These are phyloP conservation scores for Begonia masoniana DNA, from an alignment of 306 rosid genomes.

Conservation along the genomic window DNA sequence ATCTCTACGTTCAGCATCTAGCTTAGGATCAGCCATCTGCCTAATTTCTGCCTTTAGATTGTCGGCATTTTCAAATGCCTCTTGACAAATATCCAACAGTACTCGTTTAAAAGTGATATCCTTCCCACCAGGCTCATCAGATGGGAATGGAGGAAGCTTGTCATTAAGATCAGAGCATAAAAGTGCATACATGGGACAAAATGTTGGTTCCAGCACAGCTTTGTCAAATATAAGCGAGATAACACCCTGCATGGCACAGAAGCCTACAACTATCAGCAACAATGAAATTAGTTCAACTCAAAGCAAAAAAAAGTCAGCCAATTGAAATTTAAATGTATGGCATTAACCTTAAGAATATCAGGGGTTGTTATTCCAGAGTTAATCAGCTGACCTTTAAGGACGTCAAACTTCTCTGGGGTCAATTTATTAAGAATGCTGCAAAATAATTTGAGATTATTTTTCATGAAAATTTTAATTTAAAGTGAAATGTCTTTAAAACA, in stretches of 20 bases:
- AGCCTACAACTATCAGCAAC: no score
- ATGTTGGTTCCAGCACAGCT: conserved; percentile 35
- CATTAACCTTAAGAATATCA: conserved; percentile 26
- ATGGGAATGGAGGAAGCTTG: conserved; percentile 23
- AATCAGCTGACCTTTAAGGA: conserved; percentile 29
- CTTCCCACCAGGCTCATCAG: conserved; percentile 25
- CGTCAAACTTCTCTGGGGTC: conserved; percentile 34
- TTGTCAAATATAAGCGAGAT: conserved; percentile 27
- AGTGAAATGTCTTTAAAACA: background rate
- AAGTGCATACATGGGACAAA: conserved; percentile 33
- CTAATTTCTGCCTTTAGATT: conserved; percentile 21
- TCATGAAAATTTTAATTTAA: background rate
- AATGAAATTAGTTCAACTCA: no score
- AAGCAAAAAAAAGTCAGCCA: background rate
- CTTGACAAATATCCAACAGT: conserved; percentile 29
- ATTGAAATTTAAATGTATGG: background rate
- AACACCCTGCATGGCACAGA: conserved; percentile 14
- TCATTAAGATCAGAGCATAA: conserved; percentile 27
- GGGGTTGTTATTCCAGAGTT: conserved; percentile 23
- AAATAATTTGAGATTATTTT: background rate
- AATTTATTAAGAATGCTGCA: conserved; percentile 32
- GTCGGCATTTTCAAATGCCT: conserved; percentile 32
- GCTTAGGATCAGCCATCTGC: conserved; percentile 29
- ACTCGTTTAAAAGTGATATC: conserved; percentile 24
- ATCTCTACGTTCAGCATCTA: conserved; percentile 25